These are phyloP conservation scores for Adansonia madagascariensis DNA, from an alignment of 441 rosid species.

Conservation along the genomic window DNA sequence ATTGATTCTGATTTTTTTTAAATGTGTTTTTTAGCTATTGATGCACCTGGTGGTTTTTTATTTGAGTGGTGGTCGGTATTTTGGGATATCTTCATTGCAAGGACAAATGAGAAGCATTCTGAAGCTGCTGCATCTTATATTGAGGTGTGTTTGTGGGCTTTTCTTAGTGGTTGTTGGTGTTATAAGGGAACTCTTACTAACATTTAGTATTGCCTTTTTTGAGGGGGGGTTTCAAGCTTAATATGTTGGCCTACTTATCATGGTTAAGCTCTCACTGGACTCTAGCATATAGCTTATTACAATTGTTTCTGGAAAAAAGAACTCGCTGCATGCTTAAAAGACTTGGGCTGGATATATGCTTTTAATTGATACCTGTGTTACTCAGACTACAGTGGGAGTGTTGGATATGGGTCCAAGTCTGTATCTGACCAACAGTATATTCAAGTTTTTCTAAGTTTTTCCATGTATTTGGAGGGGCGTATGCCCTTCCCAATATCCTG, in stretches of 20 bases:
- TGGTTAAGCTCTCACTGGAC: neutral
- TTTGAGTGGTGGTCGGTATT: conserved; percentile 98
- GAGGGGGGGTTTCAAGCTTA: neutral
- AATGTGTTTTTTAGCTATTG: conserved; percentile 63
- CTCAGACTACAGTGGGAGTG: no score
- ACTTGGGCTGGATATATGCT: neutral
- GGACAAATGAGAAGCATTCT: conserved; percentile 77
- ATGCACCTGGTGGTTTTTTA: conserved; percentile 92
- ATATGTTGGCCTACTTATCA: neutral
- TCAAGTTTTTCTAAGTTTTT: no score
- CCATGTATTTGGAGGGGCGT: no score
- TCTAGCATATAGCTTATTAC: neutral
- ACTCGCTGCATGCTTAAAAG: neutral
- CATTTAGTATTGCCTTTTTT: neutral
- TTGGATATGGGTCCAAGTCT: no score
- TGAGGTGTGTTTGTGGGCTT: conserved; percentile 45
- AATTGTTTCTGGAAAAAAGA: neutral
- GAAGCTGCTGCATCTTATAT: conserved; percentile 80
- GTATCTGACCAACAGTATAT: no score
- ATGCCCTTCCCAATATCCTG: no score
- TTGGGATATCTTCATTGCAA: conserved; percentile 88
- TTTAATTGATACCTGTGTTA: neutral
- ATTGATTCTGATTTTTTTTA: neutral
- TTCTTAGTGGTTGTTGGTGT: neutral
- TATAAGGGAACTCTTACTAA: neutral